phyloP scores from a whole-genome alignment of 202 grass and related monocot species.

The Hordeum pubiflorum region DNA sequence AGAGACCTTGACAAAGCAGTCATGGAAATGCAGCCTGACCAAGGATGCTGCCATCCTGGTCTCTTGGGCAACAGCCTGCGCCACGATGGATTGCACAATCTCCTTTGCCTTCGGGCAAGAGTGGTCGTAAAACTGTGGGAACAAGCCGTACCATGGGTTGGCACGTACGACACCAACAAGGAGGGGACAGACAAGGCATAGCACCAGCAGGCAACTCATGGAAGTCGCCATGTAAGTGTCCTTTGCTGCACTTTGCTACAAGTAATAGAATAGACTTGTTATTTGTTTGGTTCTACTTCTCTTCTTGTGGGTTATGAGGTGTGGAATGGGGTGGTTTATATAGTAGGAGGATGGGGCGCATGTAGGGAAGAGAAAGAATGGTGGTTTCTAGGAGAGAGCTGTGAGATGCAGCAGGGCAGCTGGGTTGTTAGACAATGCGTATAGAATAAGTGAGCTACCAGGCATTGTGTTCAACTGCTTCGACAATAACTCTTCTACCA shows the following conservation, averaged over 20 bases:
- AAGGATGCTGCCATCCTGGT: constrained; percentile 86
- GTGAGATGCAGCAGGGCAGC: constrained; percentile 25
- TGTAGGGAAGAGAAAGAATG: constrained; percentile 9
- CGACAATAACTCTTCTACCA: background rate
- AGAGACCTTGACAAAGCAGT: constrained; percentile 63
- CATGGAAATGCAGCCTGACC: constrained; percentile 84
- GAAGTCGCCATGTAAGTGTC: constrained; percentile 41
- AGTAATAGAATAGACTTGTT: constrained; percentile 2
- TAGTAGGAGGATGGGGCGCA: constrained; percentile 19
- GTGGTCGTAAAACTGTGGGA: constrained; percentile 68
- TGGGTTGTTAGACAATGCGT: constrained; percentile 42
- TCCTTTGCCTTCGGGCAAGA: constrained; percentile 67
- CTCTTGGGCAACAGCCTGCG: constrained; percentile 62
- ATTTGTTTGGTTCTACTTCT: constrained; percentile 19
- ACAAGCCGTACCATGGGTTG: constrained; percentile 49
- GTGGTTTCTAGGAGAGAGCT: constrained; percentile 15
- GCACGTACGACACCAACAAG: constrained; percentile 19
- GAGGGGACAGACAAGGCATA: constrained; percentile 41
- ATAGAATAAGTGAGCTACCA: constrained; percentile 21
- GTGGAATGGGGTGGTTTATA: constrained; percentile 42
- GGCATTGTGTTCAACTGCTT: constrained; percentile 14
- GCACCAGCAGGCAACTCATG: constrained; percentile 36
- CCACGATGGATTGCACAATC: constrained; percentile 61
- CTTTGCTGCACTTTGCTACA: constrained; percentile 13
- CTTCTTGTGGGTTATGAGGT: constrained; percentile 27